Percentiles rank a stretch among this genome's conserved stretches.
phyloP scores from a whole-genome alignment of 1,284 basidiomycete species.

The Malassezia pachydermatis region DNA sequence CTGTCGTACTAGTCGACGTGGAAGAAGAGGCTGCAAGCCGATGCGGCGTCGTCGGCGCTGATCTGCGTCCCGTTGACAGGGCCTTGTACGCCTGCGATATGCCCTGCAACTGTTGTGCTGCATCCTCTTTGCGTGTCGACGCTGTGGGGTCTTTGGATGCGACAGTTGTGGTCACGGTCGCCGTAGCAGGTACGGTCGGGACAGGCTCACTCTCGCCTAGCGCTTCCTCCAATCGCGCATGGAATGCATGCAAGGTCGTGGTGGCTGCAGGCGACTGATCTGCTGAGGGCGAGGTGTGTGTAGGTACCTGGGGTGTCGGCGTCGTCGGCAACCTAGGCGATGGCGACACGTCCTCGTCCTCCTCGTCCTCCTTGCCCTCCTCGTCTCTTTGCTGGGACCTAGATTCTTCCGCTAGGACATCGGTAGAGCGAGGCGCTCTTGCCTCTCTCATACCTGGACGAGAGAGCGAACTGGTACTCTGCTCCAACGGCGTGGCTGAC shows the following conservation, averaged over 20 bases:
- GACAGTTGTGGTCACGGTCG: too few species aligned
- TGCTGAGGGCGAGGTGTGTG: too few species aligned
- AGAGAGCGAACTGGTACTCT: too few species aligned
- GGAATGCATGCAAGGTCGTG: conserved; percentile 7
- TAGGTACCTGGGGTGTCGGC: background rate
- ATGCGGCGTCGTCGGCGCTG: background rate
- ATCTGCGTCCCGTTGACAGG: background rate
- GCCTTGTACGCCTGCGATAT: conserved; percentile 1
- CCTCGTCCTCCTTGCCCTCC: background rate
- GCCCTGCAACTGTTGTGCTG: background rate
- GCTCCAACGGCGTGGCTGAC: too few species aligned
- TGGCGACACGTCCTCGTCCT: background rate
- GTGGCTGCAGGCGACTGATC: too few species aligned
- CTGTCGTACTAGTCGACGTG: too few species aligned
- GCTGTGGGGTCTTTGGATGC: too few species aligned
- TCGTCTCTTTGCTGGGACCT: background rate
- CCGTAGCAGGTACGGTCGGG: too few species aligned
- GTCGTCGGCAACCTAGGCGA: background rate
- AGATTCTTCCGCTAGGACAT: too few species aligned
- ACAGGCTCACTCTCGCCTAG: background rate
- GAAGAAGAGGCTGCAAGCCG: background rate
- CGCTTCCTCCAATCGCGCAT: conserved; percentile 11
- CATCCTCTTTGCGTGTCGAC: too few species aligned
- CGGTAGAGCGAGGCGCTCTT: too few species aligned
- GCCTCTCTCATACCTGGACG: too few species aligned